phyloP scores from a whole-genome alignment of 441 rosid species.

The Populus hybrid region DNA sequence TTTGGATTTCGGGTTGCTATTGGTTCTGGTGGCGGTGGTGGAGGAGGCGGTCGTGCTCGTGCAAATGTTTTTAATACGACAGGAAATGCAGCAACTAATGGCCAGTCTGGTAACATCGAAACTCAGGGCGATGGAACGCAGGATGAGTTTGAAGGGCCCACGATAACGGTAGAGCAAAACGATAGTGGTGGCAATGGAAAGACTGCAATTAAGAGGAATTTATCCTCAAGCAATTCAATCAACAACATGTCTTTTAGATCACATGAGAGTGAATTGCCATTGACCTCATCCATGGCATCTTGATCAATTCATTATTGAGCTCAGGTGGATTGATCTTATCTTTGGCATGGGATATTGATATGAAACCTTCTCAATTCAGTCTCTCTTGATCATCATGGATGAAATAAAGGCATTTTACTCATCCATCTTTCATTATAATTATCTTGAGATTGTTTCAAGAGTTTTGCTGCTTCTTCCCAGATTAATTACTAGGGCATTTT shows the following conservation, averaged over 20 bases:
- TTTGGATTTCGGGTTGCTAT: conserved; percentile 57
- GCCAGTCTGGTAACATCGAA: background rate
- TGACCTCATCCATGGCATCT: conserved; percentile 30
- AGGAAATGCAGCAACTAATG: background rate
- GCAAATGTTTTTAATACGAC: background rate
- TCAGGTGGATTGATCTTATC: background rate
- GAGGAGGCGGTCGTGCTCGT: conserved; percentile 7
- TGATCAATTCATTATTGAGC: conserved; percentile 10
- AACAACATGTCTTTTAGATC: conserved; percentile 24
- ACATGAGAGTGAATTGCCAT: conserved; percentile 43
- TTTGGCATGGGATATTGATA: background rate
- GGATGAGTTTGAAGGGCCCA: conserved; percentile 11
- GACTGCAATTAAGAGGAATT: background rate
- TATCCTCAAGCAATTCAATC: conserved; percentile 21
- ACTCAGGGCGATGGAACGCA: background rate
- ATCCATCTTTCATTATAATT: background rate
- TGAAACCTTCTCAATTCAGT: background rate
- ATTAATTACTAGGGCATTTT: too few relatives aligned
- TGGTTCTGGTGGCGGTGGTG: conserved; percentile 25
- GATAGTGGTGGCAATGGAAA: background rate
- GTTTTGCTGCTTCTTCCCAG: background rate
- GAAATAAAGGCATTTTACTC: background rate
- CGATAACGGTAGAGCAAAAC: background rate
- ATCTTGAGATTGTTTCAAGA: background rate
- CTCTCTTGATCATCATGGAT: background rate